A percentile compares a stretch with the other conserved stretches of the same genome.
Conservation (phyloP, 495 filamentous ascomycete genomes). For the Neurospora sp. region DNA sequence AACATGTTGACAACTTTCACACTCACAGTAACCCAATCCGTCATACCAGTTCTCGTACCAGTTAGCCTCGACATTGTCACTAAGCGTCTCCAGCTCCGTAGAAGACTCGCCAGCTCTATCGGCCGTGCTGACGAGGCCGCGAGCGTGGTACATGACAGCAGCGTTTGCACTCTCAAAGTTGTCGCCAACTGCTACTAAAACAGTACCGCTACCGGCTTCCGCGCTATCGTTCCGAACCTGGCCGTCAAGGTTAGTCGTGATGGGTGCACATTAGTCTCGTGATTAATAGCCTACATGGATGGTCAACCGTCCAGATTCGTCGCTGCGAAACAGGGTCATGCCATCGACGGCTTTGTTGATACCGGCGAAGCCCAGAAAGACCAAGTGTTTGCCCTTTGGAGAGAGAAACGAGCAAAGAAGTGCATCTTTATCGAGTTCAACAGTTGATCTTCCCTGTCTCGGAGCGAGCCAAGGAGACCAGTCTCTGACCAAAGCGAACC, state of each 20-base stretch:
- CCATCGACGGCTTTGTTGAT: constrained; percentile 45
- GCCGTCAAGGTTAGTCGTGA: neutral
- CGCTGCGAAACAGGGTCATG: constrained; percentile 58
- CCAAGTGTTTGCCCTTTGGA: constrained; percentile 60
- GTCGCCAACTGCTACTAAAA: constrained; percentile 63
- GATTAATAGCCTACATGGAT: constrained; percentile 44
- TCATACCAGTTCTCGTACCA: constrained; percentile 90
- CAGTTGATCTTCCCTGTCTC: constrained; percentile 60
- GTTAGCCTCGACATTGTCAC: constrained; percentile 25
- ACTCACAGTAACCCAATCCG: constrained; percentile 56
- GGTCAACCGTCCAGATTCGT: constrained; percentile 52
- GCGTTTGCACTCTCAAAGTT: constrained; percentile 69
- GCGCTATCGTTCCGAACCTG: constrained; percentile 54
- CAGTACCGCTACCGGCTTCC: constrained; percentile 41
- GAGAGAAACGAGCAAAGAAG: constrained; percentile 71
- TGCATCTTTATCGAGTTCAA: constrained; percentile 63
- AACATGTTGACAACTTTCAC: neutral
- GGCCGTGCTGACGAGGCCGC: constrained; percentile 46
- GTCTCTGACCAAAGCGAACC: constrained; percentile 71
- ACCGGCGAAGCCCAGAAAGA: constrained; percentile 74
- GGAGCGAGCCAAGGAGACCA: constrained; percentile 83
- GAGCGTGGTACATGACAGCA: constrained; percentile 77
- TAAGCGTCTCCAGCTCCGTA: constrained; percentile 32
- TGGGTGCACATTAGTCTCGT: neutral
- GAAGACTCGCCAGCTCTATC: constrained; percentile 16